Conservation (phyloP, 805 yeast species). For the Ogataea dorogensis region DNA sequence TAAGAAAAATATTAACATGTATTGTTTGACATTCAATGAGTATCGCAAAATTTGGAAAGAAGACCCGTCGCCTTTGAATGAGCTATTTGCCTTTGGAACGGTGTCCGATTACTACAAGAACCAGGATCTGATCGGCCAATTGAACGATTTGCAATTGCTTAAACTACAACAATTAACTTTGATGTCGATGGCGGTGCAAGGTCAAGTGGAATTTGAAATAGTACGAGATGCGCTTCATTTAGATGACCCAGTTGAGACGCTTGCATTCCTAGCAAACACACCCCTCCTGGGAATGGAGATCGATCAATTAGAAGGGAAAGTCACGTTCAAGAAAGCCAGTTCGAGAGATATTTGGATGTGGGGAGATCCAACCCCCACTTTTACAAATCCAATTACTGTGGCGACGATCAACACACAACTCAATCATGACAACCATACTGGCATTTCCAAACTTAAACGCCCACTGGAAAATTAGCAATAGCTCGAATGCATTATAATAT, state of each 20-base stretch:
- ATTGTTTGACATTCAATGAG: constrained; percentile 20
- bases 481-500: constrained; percentile 9
- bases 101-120: constrained; percentile 16
- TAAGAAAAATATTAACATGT: constrained; percentile 1
- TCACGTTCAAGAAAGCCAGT: constrained; percentile 9
- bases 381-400: constrained; percentile 5
- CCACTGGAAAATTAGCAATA: constrained; percentile 11
- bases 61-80: constrained; percentile 9
- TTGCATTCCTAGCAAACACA: constrained; percentile 13
- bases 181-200: constrained; percentile 14
- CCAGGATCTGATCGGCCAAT: constrained; percentile 2
- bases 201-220: constrained; percentile 5
- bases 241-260: constrained; percentile 6
- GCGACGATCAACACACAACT: constrained; percentile 1
- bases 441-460: constrained; percentile 6
- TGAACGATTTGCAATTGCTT: constrained; percentile 17
- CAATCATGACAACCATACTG: neutral
- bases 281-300: constrained; percentile 19
- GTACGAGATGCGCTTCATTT: neutral
- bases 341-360: constrained; percentile 22
- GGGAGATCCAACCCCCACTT: constrained; percentile 5
- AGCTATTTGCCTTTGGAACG: constrained; percentile 30
- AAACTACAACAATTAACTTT: constrained; percentile 23
- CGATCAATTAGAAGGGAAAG: constrained; percentile 13
- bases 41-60: constrained; percentile 19